Evolutionary conservation across 2,329 filamentous ascomycete genomes (phyloP), one percentile per base, ranked within the genome.

Genomic region (Herpotrichia juniperi): DNA sequence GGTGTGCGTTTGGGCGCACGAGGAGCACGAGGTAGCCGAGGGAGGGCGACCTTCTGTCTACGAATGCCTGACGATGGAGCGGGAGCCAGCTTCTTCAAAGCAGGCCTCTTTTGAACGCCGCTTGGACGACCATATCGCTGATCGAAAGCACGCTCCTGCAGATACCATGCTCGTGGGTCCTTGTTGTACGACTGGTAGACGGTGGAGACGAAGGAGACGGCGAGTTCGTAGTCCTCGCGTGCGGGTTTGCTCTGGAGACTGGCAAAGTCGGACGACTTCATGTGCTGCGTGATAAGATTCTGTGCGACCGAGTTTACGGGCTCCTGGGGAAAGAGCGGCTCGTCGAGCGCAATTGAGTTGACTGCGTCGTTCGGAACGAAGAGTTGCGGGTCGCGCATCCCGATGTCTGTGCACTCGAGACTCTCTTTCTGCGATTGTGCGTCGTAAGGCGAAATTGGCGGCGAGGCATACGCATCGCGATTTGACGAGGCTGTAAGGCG

Each of bases 131-230:
- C 66, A 53, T 73, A 74, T 42, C 61, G 74, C 58, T 84, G 78
- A 8, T 78, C 78, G 28, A 85, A 77, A 22, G 79, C 71, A 3
- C 80, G 78, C 68, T 87, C 82, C 60, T 67, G 66, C 10, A 51
- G 51, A 37, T 62, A 65, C 71, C 71, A 73, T 25, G 48, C 69
- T 21, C 64, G 71, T 1, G 74, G 82, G 58, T 85, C 74, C 56
- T 67, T 63, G 58, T 60, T 57, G 46, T 64, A 68, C 11, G 50
- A 50, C 28, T 62, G 53, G 54, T 61, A 67, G 31, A 74, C 70
- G 59, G 71, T 63, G 45, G 68, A 70, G 43, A 63, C 57, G 56
- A 74, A 65, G 44, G 61, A 57, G 45, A 70, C 63, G 30, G 64
- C 61, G 31, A 75, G 56, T 57, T 71, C 62, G 58, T 75, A 75